Conservation (phyloP, 371 early-diverging fungal genomes). For the Apophysomyces trapeziformis region DNA sequence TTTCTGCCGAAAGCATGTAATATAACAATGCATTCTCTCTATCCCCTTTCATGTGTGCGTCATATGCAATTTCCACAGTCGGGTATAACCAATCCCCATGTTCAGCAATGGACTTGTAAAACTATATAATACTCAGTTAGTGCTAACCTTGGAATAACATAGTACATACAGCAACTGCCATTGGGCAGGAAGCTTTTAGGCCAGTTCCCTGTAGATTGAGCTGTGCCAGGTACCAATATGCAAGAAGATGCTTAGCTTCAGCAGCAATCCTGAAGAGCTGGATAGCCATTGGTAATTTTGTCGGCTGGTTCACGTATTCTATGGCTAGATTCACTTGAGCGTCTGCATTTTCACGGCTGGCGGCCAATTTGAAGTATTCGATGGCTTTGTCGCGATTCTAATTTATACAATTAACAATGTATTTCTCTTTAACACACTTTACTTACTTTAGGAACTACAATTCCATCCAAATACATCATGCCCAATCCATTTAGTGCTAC, state of each 20-base stretch:
- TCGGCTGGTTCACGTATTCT: conserved; percentile 39
- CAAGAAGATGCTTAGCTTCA: conserved; percentile 67
- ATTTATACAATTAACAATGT: background rate
- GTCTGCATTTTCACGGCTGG: conserved; percentile 61
- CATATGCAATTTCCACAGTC: conserved; percentile 62
- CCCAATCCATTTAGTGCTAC: conserved; percentile 77
- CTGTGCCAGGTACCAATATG: conserved; percentile 75
- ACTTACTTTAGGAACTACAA: conserved; percentile 53
- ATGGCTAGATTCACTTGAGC: conserved; percentile 64
- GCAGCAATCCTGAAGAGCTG: conserved; percentile 50
- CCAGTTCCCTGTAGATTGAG: conserved; percentile 59
- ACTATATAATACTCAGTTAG: conserved; percentile 39
- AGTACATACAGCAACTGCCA: conserved; percentile 60
- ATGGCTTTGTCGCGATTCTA: conserved; percentile 56
- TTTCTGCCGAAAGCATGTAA: conserved; percentile 85
- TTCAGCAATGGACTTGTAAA: conserved; percentile 83
- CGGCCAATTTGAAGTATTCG: conserved; percentile 64
- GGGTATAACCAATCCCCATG: conserved; percentile 83
- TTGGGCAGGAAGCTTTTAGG: conserved; percentile 44
- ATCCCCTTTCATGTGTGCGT: conserved; percentile 64
- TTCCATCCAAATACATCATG: conserved; percentile 80
- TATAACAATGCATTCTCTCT: conserved; percentile 68
- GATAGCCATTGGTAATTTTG: conserved; percentile 38
- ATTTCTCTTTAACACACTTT: background rate
- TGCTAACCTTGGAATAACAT: background rate